Evolutionary conservation across 768 basidiomycete species (phyloP), one percentile per base, ranked within the genome.

Genomic region (Kwoniella europaea): DNA sequence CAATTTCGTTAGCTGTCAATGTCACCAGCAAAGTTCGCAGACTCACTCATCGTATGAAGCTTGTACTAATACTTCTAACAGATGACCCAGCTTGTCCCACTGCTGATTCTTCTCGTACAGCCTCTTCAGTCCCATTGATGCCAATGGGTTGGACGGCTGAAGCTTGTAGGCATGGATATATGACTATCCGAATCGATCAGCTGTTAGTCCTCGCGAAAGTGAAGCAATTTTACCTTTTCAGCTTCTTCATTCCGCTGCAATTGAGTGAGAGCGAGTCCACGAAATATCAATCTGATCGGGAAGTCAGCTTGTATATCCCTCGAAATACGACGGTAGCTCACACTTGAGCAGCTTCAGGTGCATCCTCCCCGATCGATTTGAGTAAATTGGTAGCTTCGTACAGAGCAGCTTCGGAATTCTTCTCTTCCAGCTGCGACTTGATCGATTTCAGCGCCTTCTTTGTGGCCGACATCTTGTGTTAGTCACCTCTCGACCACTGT

Each of bases 241-340:
- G 94, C 91, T 81, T 90, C 85, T 50, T 89, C 88, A 22, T 85
- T 82, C 65, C 91, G 87, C 29, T 88, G 88, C 2, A 95, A 85
- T 79, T 96, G 92, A 12, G 93, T 85, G 24, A 88, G 86, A 1
- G 97, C 90, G 12, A 97, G 85, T 2, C 90, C 94, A 29, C 92
- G 87, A 80, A 94, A 97, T 24, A 97, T 91, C 80, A 91, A 88
- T 4, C 95, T 98, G 81, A 10, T 1, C 16, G 16, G 24, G 29
- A 22, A 6, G 52, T 67, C 44, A 67, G 67, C 35, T 29, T 57
- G 53, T 57, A 22, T 24, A 10, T 41, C 46, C 55, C 5, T 20
- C 35, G n/a, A 57, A 27, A 10, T 29, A 13, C 2, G 1, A 46
- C 13, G 10, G 15, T 22, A 42, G 73, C 75, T 69, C 42, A 80